Percentiles rank a stretch among this genome's conserved stretches.
phyloP scores from a whole-genome alignment of 2,329 filamentous ascomycete species.

The Nigrospora osmanthi region DNA sequence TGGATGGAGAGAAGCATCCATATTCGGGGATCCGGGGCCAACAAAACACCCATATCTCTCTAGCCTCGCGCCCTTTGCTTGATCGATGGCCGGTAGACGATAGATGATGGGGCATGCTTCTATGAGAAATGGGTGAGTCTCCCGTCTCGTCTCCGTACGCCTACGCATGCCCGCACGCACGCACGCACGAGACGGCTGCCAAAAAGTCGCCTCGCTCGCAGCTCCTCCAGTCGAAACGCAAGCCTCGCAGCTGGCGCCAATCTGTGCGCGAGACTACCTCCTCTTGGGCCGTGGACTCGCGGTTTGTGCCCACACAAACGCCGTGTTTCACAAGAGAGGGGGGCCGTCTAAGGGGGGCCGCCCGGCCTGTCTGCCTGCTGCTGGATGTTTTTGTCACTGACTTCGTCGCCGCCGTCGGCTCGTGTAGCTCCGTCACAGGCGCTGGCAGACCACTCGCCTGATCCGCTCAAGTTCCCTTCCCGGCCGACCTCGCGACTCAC shows the following conservation, averaged over 20 bases:
- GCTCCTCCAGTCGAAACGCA: conserved; percentile 2
- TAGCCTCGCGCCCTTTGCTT: no score
- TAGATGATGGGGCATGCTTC: conserved; percentile 2
- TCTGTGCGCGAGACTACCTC: conserved; percentile 3
- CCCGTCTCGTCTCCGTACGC: no score
- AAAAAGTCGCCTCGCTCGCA: background rate
- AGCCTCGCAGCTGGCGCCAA: conserved; percentile 1
- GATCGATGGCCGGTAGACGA: background rate
- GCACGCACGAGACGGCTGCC: background rate
- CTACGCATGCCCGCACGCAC: no score
- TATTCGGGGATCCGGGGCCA: no score
- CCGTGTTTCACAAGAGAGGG: conserved; percentile 21
- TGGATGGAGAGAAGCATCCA: no score
- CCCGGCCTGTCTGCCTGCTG: conserved; percentile 5
- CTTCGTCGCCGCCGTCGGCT: conserved; percentile 11
- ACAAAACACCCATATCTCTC: no score
- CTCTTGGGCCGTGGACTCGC: background rate
- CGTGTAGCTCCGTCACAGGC: conserved; percentile 49
- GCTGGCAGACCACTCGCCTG: conserved; percentile 46
- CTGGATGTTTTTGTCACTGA: conserved; percentile 15
- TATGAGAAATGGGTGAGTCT: conserved; percentile 4
- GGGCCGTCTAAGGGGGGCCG: conserved; percentile 2
- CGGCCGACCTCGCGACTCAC: conserved; percentile 43
- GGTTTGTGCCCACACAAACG: conserved; percentile 1
- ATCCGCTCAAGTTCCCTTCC: conserved; percentile 43